Evolutionary conservation across 2,329 filamentous ascomycete species (phyloP), one percentile per base, ranked within the genome.

Genomic region (Pyrenophora seminiperda): DNA sequence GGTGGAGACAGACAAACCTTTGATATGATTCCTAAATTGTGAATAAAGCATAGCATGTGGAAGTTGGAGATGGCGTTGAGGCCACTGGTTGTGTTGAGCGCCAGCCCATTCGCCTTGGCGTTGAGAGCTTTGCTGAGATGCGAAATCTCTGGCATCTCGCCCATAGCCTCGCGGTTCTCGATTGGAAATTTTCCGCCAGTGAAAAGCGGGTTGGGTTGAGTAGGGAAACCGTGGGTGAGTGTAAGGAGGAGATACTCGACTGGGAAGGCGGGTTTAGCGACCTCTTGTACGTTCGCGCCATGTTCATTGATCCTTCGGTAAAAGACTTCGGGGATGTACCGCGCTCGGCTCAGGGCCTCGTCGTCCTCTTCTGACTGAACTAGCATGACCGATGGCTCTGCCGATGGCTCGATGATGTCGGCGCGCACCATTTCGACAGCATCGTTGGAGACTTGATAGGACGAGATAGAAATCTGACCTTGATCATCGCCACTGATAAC

Each of bases 271-370:
- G 94, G 94, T 71, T 97, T 97, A 18, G 94, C 94, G 64, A 96
- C 97, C 73, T 97, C 91, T 71, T 97, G 94, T 6, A 97, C 94
- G 62, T 93, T 96, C 58, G 89, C 90, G 27, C 92, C 92, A 69
- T 99, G 96, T 72, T 99, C 93, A 73, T 99, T 99, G 74, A 96
- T 91, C 62, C 85, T 87, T 54, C 93, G 86, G 77, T 95, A 99
- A 75, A 97, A 99, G 4, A 99, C 93, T 67, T 99, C 94, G 1
- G 94, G 94, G 17, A 99, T 96, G 69, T 99, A 99, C 63, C 92
- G 84, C 18, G 88, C 86, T 47, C 85, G 85, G 75, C 79, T 47
- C 77, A 84, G 61, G 79, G 71, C 84, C 58, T 91, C 88, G 42
- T 92, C 89, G 62, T 97, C 91, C 51, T 93, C 89, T 69, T 97